These are phyloP conservation scores for Poa pratensis DNA, from an alignment of 176 grass and related monocot species.

Conservation along the genomic window DNA sequence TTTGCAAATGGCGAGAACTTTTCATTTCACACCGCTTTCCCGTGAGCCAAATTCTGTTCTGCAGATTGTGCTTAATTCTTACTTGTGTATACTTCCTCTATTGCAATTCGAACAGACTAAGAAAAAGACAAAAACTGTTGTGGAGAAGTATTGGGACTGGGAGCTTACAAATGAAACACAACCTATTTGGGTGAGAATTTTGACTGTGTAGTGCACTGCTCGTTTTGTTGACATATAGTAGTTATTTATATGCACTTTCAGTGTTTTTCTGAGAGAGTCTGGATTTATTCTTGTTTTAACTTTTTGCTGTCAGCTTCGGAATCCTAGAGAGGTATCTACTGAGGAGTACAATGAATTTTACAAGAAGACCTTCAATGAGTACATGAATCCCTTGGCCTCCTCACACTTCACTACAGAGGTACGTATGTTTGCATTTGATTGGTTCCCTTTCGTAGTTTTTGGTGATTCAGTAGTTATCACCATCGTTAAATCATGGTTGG, in stretches of 20 bases:
- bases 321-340: slow-evolving; percentile 83
- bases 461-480: not conserved
- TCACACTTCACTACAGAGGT: slow-evolving; percentile 99
- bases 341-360: slow-evolving; percentile 97
- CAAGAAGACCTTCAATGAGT: slow-evolving; percentile 97
- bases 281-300: not conserved
- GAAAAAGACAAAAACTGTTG: slow-evolving; percentile 91
- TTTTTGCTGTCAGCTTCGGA: slow-evolving; percentile 68
- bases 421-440: slow-evolving; percentile 20
- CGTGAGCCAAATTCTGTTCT: not conserved
- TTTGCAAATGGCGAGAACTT: not conserved
- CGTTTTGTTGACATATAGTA: not conserved
- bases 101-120: slow-evolving; percentile 57
- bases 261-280: not conserved
- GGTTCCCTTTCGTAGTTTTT: slow-evolving; percentile 30
- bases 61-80: slow-evolving; percentile 6
- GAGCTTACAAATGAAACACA: slow-evolving; percentile 97
- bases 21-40: not conserved
- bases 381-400: slow-evolving; percentile 79
- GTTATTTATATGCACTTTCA: not conserved
- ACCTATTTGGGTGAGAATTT: slow-evolving; percentile 83
- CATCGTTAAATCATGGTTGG: not conserved
- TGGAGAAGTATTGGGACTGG: slow-evolving; percentile 99
- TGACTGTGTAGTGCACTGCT: slow-evolving; percentile 25
- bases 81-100: not conserved